Conservation (phyloP, 1,284 basidiomycete species). For the Cutaneotrichosporon dermatis region DNA sequence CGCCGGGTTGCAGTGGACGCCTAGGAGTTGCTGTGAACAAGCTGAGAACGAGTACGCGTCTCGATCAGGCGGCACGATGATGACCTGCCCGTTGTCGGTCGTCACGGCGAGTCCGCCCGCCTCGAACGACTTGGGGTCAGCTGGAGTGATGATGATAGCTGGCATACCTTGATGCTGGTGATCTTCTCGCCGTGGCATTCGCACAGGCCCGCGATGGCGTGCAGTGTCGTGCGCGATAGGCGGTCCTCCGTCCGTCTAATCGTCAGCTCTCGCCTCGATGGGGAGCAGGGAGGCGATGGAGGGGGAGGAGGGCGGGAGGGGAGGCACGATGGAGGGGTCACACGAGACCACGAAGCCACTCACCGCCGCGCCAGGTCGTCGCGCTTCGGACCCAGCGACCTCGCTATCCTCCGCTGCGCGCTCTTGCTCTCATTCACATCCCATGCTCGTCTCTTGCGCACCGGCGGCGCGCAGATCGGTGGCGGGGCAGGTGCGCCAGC, state of each 20-base stretch:
- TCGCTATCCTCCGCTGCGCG: not conserved
- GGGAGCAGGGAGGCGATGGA: not conserved
- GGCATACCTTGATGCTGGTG: conserved; percentile 28
- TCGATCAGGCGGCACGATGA: conserved; percentile 14
- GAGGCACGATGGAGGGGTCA: no score
- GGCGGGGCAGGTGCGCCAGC: no score
- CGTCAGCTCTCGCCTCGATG: not conserved
- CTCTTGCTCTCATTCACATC: not conserved
- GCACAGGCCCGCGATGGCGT: conserved; percentile 13
- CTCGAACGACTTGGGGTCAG: not conserved
- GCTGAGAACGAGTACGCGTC: conserved; percentile 21
- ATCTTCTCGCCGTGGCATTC: conserved; percentile 32
- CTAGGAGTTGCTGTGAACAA: conserved; percentile 31
- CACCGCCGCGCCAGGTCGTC: not conserved
- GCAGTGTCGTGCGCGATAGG: not conserved
- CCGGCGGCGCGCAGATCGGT: no score
- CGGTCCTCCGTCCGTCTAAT: not conserved
- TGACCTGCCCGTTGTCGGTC: conserved; percentile 39
- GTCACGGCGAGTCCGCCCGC: conserved; percentile 17
- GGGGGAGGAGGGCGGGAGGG: not conserved
- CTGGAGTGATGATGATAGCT: no score
- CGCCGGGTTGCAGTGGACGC: conserved; percentile 31
- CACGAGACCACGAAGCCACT: no score
- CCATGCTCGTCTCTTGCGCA: not conserved
- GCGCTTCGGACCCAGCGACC: not conserved